Conservation (phyloP, 371 early-diverging fungal species). For the Apophysomyces sp. region DNA sequence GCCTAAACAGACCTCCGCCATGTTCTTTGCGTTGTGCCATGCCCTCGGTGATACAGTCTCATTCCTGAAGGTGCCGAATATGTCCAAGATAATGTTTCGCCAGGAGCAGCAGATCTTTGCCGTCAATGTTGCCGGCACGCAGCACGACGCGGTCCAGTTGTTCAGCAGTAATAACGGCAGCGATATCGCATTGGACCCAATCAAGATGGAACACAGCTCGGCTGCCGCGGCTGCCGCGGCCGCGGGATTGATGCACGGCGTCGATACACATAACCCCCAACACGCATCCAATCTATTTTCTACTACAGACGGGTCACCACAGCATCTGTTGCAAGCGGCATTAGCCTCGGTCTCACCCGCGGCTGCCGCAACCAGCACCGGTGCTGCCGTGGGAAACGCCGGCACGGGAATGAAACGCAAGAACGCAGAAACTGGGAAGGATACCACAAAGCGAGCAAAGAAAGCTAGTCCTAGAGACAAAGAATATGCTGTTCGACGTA, state of each 20-base stretch:
- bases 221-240: constrained; percentile 10
- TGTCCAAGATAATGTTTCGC: constrained; percentile 49
- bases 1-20: constrained; percentile 43
- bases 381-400: constrained; percentile 10
- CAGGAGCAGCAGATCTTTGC: constrained; percentile 49
- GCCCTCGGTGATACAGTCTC: constrained; percentile 44
- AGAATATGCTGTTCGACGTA: constrained; percentile 44
- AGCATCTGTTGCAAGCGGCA: constrained; percentile 46
- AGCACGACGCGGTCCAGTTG: constrained; percentile 32
- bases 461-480: constrained; percentile 45
- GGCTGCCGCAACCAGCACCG: not conserved
- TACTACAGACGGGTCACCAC: constrained; percentile 30
- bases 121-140: constrained; percentile 44
- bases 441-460: constrained; percentile 28
- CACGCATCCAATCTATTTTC: constrained; percentile 7
- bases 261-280: not conserved
- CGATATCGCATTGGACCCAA: constrained; percentile 7
- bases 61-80: constrained; percentile 46
- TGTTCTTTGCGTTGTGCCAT: constrained; percentile 54
- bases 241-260: not conserved
- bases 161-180: constrained; percentile 2
- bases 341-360: constrained; percentile 32
- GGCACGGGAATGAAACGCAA: constrained; percentile 14
- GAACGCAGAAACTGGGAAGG: constrained; percentile 5
- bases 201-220: constrained; percentile 13